Evolutionary conservation across 169 alveolate species (phyloP).

Genomic region (Cystoisospora suis): DNA sequence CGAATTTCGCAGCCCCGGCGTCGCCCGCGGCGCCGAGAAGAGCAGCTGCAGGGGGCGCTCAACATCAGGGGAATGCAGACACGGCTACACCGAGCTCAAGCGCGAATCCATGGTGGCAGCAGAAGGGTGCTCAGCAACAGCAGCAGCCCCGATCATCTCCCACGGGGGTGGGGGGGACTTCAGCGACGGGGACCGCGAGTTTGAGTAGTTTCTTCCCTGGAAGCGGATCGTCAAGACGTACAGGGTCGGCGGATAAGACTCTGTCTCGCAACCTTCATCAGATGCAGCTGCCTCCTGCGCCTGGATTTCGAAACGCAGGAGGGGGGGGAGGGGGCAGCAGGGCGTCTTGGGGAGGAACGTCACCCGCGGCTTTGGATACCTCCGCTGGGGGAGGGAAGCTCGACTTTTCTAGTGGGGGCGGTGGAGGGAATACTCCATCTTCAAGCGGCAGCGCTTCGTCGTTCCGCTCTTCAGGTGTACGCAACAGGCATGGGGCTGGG

Average conservation of each 20-base stretch:
- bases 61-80: neutral
- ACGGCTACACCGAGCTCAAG: neutral
- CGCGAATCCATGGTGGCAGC: neutral
- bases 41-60: neutral
- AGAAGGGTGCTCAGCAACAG: neutral
- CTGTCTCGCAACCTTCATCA: neutral
- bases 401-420: too few relatives aligned
- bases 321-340: neutral
- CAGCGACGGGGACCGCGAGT: neutral
- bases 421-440: too few relatives aligned
- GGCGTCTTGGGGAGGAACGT: neutral
- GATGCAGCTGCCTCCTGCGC: slow-evolving; percentile 22
- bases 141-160: neutral
- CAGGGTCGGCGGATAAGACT: neutral
- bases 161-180: too few relatives aligned
- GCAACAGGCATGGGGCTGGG: too few relatives aligned
- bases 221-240: neutral
- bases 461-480: too few relatives aligned
- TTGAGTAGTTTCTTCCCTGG: neutral
- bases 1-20: neutral
- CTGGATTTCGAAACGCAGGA: neutral
- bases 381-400: too few relatives aligned
- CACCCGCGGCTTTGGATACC: too few relatives aligned
- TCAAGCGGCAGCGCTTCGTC: too few relatives aligned
- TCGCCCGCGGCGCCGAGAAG: neutral